A percentile compares a stretch with the other conserved stretches of the same genome.
These are phyloP conservation scores for Russula griseocarnosa DNA, from an alignment of 768 basidiomycete genomes.

Conservation along the genomic window DNA sequence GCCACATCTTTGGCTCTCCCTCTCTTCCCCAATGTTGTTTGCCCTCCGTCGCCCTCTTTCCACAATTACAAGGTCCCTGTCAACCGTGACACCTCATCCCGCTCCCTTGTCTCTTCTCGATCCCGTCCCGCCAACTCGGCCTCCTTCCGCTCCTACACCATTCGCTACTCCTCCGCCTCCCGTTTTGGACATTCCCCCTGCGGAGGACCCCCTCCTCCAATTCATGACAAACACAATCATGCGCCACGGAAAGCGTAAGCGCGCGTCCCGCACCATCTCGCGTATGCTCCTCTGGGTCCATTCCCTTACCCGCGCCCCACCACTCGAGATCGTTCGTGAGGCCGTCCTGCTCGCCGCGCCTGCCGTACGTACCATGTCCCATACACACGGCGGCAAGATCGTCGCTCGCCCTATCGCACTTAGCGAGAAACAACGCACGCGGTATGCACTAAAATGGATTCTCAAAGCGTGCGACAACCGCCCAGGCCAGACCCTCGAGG, in stretches of 20 bases:
- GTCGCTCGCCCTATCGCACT: constrained; percentile 64
- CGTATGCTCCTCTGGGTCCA: constrained; percentile 69
- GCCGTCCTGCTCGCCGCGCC: constrained; percentile 71
- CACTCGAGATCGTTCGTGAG: constrained; percentile 71
- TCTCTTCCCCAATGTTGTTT: constrained; percentile 15
- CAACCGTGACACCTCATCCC: constrained; percentile 7
- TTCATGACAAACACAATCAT: constrained; percentile 62
- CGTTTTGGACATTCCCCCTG: constrained; percentile 57
- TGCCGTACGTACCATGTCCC: constrained; percentile 56
- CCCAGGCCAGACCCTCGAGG: constrained; percentile 54
- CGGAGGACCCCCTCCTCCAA: constrained; percentile 67
- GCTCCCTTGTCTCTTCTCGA: neutral
- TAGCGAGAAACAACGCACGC: constrained; percentile 74
- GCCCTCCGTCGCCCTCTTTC: constrained; percentile 14
- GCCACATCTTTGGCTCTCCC: constrained; percentile 13
- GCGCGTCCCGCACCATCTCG: constrained; percentile 53
- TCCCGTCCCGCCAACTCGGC: neutral
- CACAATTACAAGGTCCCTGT: constrained; percentile 19
- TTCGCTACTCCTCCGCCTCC: constrained; percentile 12
- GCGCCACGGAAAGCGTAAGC: constrained; percentile 59
- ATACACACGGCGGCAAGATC: constrained; percentile 62
- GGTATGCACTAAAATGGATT: constrained; percentile 68
- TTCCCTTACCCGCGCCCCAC: constrained; percentile 71
- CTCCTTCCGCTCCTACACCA: neutral
- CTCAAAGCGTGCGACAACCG: constrained; percentile 55